Conservation (phyloP, 2,329 filamentous ascomycete genomes). For the Sclerotinia subarctica region DNA sequence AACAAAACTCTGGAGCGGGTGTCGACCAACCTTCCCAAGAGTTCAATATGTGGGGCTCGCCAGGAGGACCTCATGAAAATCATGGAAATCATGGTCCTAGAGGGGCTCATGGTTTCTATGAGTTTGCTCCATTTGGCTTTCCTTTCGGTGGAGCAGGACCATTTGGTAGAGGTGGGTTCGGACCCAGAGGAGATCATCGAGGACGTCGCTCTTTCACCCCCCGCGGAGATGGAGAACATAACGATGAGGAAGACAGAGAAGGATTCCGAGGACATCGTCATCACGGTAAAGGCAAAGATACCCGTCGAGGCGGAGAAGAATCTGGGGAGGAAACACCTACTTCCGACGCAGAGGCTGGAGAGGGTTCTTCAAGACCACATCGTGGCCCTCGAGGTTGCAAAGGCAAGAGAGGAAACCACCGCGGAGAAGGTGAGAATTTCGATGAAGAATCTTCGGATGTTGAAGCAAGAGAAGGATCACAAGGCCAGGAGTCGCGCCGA, state of each 20-base stretch:
- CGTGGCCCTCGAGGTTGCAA: conserved; percentile 6
- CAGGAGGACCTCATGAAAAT: conserved; percentile 13
- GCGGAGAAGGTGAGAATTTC: not conserved
- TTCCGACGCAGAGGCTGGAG: conserved; percentile 15
- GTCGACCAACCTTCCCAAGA: conserved; percentile 33
- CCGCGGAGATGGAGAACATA: conserved; percentile 29
- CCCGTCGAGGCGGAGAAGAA: conserved; percentile 2
- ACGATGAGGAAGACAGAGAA: conserved; percentile 23
- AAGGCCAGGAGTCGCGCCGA: conserved; percentile 16
- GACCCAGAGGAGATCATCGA: conserved; percentile 25
- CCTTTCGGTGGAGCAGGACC: conserved; percentile 18
- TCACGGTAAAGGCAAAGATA: conserved; percentile 30
- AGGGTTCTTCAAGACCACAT: conserved; percentile 4
- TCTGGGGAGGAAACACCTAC: conserved; percentile 21
- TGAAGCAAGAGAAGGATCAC: conserved; percentile 22
- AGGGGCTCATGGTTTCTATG: not conserved
- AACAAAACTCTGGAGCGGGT: conserved; percentile 32
- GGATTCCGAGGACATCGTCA: conserved; percentile 39
- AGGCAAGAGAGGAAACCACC: not conserved
- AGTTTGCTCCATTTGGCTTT: conserved; percentile 6
- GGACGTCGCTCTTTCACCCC: conserved; percentile 26
- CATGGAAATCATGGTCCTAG: conserved; percentile 26
- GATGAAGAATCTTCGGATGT: conserved; percentile 16
- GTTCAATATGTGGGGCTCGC: conserved; percentile 20
- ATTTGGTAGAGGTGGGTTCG: conserved; percentile 23